Base-by-base conservation (phyloP, 352 stramenopile species). In the Globisporangium cederbergense region DNA sequence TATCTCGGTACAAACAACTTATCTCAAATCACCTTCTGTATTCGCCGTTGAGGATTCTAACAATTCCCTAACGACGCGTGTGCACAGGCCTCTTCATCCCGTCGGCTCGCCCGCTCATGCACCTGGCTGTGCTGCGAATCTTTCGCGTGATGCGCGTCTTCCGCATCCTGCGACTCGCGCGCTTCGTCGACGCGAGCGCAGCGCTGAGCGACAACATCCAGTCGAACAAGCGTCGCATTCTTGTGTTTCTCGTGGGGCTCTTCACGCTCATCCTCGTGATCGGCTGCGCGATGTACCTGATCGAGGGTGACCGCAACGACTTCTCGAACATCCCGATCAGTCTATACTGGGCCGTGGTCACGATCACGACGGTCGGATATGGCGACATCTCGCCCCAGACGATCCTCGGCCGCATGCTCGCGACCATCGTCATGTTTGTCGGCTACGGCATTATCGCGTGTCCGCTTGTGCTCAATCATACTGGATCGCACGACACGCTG, bases 301-400 rank as follows among this genome's bases (percentile, higher is more conserved):
- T 93, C 47, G 85, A 93, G 71, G 83, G 81, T 2, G 85, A 88
- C 56, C 76, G 68, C 52, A 60, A 90, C 53, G 77, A 68, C 52
- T 93, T 91, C 52, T 82, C 74, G n/a, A 95, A 94, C 64, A 95
- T 95, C 62, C 87, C 87, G 8, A 81, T 93, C 52, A 94, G 85
- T 65, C 72, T 95, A 16, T 95, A 95, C 69, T 95, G 87, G 84
- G 91, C 87, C 2, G 83, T 95, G 30, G 84, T 95, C 62, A 96
- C 88, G 30, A 89, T 96, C 65, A 95, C 88, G 36, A 96, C 88
- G 0, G 88, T 96, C 20, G 88, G 88, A 0, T 95, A 94, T 58
- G 88, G 88, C 18, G 88, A 96, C 51, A 95, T 96, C 46, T 85
- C 85, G 1, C 88, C 88, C 18, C 72, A 92, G 58, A 93, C 88